These are phyloP conservation scores for Yarrowia sp. DNA, from an alignment of 805 yeast species.

Conservation along the genomic window DNA sequence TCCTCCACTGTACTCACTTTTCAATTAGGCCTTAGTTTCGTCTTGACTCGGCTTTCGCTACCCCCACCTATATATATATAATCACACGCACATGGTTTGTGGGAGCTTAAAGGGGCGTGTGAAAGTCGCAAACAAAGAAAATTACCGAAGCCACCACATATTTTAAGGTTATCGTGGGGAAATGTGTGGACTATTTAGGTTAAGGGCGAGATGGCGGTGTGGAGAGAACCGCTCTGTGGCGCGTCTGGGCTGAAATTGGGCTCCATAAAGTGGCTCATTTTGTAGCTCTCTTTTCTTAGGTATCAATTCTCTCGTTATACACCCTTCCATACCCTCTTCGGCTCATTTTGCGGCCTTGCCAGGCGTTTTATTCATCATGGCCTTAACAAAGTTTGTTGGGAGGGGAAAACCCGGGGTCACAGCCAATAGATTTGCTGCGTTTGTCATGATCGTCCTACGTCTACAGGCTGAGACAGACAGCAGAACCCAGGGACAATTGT, in stretches of 20 bases:
- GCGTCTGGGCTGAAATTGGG: not conserved
- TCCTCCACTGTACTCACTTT: not conserved
- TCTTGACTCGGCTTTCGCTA: slow-evolving; percentile 21
- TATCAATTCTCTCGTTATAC: not conserved
- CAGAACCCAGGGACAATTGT: not conserved
- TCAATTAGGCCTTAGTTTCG: slow-evolving; percentile 7
- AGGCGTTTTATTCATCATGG: not conserved
- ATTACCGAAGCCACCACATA: slow-evolving; percentile 16
- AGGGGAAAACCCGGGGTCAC: slow-evolving; percentile 25
- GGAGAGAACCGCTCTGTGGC: not conserved
- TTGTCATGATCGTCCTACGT: slow-evolving; percentile 21
- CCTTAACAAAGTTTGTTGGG: slow-evolving; percentile 23
- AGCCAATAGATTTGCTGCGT: slow-evolving; percentile 18
- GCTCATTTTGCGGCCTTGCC: not conserved
- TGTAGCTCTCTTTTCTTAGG: not conserved
- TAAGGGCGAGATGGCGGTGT: slow-evolving; percentile 10
- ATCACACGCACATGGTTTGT: slow-evolving; percentile 24
- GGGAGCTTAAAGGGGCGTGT: slow-evolving; percentile 24
- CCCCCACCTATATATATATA: slow-evolving; percentile 24
- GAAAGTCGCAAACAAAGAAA: slow-evolving; percentile 25
- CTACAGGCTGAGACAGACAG: slow-evolving; percentile 19
- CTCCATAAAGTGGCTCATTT: not conserved
- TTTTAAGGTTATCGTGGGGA: slow-evolving; percentile 24
- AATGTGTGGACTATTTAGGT: slow-evolving; percentile 9
- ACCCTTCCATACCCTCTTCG: not conserved